Evolutionary conservation across 2,329 filamentous ascomycete genomes (phyloP), one percentile per base, ranked within the genome.

Genomic region (Fusarium sp.): DNA sequence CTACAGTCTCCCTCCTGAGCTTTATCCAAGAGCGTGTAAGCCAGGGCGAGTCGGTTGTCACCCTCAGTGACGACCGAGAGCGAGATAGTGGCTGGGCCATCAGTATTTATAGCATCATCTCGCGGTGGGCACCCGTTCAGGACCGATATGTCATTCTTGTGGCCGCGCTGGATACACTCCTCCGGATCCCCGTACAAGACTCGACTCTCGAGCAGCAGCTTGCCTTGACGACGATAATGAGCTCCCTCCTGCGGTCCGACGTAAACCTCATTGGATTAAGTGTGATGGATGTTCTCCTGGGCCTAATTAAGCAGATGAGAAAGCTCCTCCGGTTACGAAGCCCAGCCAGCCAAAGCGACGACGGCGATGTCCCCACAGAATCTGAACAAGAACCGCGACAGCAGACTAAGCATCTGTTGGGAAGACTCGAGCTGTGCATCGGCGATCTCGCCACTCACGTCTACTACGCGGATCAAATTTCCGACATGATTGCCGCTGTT

Each of bases 391-490:
- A 66, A 48, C 68, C 70, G 59, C 77, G 72, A 58, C 65, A 78
- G 11, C 87, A 91, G 60, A 87, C 91, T 52, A 86, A 86, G 67
- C 87, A 91, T 71, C 85, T 98, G 15, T 82, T 97, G 30, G 80
- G 84, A 36, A 88, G 91, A 34, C 86, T 98, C 15, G 91, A 96
- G 78, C 87, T 89, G 72, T 97, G 94, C 80, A 94, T 98, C 66
- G 94, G 94, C n/a, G 90, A 95, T 77, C 84, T 99, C 30, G 94
- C 95, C 3, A 97, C 94, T 1, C 96, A 99, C 77, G 91, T 98
- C 34, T 99, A 99, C 83, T 99, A 99, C 78, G 93, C 93, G 2
- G 95, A 98, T 74, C 96, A 99, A 80, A 94, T 98, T 59, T 91
- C 93, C 2, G 96, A 99, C 80, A 98, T 98, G 94, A 90, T 98